Conservation (phyloP, 2,329 filamentous ascomycete genomes). For the Karstenula rhodostoma region DNA sequence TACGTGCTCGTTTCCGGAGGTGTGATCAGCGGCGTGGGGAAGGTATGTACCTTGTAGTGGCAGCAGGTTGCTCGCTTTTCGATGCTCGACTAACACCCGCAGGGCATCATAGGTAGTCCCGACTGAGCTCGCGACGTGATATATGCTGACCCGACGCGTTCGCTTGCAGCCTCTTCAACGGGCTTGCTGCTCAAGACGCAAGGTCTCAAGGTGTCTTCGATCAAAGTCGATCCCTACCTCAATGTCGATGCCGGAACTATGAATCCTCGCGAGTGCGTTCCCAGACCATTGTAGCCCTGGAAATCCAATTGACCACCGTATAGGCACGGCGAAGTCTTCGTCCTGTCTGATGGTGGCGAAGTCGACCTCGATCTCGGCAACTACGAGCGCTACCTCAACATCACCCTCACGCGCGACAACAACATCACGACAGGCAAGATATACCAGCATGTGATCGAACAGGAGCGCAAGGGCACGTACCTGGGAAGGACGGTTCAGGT, state of each 20-base stretch:
- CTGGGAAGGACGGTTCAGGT: conserved; percentile 90
- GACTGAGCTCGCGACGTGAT: conserved; percentile 18
- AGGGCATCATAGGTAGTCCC: conserved; percentile 71
- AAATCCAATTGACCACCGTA: conserved; percentile 23
- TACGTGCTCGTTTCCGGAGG: conserved; percentile 83
- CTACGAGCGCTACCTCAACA: conserved; percentile 82
- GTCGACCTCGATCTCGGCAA: conserved; percentile 78
- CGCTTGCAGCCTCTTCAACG: conserved; percentile 68
- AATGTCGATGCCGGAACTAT: conserved; percentile 79
- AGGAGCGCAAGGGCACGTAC: conserved; percentile 76
- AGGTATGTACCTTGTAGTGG: conserved; percentile 53
- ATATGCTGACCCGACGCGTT: conserved; percentile 41
- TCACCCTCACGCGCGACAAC: conserved; percentile 83
- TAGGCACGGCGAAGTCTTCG: conserved; percentile 88
- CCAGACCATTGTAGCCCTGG: conserved; percentile 21
- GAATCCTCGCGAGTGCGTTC: conserved; percentile 68
- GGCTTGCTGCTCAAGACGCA: conserved; percentile 81
- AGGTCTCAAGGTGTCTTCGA: conserved; percentile 75
- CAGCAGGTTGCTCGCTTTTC: conserved; percentile 15
- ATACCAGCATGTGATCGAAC: conserved; percentile 86
- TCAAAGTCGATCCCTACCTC: conserved; percentile 78
- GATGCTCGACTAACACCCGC: conserved; percentile 33
- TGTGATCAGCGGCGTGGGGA: conserved; percentile 51
- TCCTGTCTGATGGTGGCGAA: conserved; percentile 83
- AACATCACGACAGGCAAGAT: conserved; percentile 99